These are phyloP conservation scores for Plantago coronopus DNA, from an alignment of 305 asterid species.

Conservation along the genomic window DNA sequence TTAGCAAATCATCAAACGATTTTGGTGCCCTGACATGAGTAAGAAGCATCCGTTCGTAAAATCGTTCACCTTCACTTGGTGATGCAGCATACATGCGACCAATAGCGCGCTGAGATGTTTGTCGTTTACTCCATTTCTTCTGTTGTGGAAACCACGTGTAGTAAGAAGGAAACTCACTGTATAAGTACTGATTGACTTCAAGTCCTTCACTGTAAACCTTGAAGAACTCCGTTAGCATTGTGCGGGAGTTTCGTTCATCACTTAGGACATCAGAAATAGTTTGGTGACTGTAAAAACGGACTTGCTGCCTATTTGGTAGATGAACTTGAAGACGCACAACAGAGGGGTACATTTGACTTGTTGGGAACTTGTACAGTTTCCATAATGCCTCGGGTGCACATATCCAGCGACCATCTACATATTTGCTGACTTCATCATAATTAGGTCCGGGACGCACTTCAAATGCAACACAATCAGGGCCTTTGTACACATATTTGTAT, in stretches of 20 bases:
- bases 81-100: neutral
- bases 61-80: conserved; percentile 2
- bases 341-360: neutral
- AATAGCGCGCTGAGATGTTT: neutral
- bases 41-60: neutral
- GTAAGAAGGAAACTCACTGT: conserved; percentile 1
- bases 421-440: no score
- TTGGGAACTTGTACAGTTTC: neutral
- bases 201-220: neutral
- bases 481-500: conserved; percentile 3
- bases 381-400: neutral
- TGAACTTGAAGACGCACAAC: neutral
- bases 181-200: neutral
- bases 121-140: neutral
- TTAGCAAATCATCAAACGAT: neutral
- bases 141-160: neutral
- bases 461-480: neutral
- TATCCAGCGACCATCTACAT: no score
- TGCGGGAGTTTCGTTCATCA: neutral
- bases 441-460: neutral
- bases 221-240: conserved; percentile 5
- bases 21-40: neutral
- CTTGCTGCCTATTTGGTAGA: conserved; percentile 3
- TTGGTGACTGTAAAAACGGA: neutral
- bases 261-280: neutral